Evolutionary conservation across 2,329 filamentous ascomycete species (phyloP).

Genomic region (Thermothelomyces thermophilus): DNA sequence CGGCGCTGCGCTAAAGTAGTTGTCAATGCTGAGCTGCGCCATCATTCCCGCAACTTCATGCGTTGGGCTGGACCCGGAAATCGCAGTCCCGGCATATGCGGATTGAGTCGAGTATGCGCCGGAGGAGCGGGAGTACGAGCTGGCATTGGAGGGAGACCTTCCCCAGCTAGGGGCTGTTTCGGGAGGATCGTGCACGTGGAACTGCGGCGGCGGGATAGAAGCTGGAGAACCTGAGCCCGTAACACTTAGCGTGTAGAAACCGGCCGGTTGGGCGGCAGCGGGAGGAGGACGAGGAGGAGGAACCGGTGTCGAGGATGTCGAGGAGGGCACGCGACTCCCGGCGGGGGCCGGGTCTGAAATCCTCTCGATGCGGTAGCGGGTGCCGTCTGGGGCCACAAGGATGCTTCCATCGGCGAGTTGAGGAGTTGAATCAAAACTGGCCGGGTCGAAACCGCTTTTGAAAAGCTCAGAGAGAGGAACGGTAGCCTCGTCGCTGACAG

Average conservation of each 20-base stretch:
- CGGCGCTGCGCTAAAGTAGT: slow-evolving; percentile 23
- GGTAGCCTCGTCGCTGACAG: slow-evolving; percentile 24
- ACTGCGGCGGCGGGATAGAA: not conserved
- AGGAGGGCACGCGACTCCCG: slow-evolving; percentile 8
- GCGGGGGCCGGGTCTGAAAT: slow-evolving; percentile 15
- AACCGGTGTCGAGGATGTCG: not conserved
- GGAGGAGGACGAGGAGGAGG: not conserved
- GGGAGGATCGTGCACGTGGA: slow-evolving; percentile 1
- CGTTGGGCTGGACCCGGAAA: not conserved
- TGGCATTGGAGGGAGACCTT: slow-evolving; percentile 18
- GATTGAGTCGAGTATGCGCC: slow-evolving; percentile 11
- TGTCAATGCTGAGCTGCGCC: slow-evolving; percentile 17
- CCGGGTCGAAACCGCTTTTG: slow-evolving; percentile 24
- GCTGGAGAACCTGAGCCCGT: not conserved
- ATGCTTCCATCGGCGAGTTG: slow-evolving; percentile 26
- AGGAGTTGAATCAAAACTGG: slow-evolving; percentile 25
- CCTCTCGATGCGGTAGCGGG: slow-evolving; percentile 26
- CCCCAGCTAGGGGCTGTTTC: slow-evolving; percentile 15
- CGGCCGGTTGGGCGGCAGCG: not conserved
- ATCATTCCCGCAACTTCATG: slow-evolving; percentile 22
- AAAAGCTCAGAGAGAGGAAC: slow-evolving; percentile 26
- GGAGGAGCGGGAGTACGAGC: slow-evolving; percentile 12
- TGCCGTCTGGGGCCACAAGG: slow-evolving; percentile 25
- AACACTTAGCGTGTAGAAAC: not conserved
- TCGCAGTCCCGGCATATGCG: slow-evolving; percentile 2